These are phyloP conservation scores for Chimonanthus salicifolius DNA, from an alignment of 164 flowering plant species.

Conservation along the genomic window DNA sequence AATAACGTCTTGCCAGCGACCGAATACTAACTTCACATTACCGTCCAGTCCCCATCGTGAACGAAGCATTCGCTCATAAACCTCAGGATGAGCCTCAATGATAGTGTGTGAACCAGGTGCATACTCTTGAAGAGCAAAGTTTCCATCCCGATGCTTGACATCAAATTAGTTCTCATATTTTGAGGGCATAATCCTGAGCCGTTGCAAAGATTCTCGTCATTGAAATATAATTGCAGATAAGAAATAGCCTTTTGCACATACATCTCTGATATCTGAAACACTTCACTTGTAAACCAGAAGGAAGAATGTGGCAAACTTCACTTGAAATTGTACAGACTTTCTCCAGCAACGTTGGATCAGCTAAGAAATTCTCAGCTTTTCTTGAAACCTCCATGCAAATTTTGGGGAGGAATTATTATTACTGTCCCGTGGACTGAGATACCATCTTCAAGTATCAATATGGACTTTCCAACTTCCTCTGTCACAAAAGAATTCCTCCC, in stretches of 20 bases:
- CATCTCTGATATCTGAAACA: constrained; percentile 11
- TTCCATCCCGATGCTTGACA: neutral
- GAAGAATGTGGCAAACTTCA: constrained; percentile 17
- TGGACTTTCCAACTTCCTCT: neutral
- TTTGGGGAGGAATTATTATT: constrained; percentile 4
- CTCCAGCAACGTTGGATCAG: constrained; percentile 14
- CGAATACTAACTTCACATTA: constrained; percentile 75
- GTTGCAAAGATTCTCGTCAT: constrained; percentile 16
- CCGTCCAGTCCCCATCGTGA: constrained; percentile 85
- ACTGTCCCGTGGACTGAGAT: neutral
- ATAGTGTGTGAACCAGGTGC: constrained; percentile 65
- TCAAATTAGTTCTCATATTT: neutral
- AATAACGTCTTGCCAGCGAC: constrained; percentile 98
- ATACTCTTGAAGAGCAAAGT: constrained; percentile 63
- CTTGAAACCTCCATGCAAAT: constrained; percentile 16
- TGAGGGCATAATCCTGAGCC: constrained; percentile 17
- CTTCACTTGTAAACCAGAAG: constrained; percentile 14
- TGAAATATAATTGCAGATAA: constrained; percentile 16
- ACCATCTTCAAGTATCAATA: neutral
- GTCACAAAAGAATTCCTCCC: constrained; percentile 5
- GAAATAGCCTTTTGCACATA: constrained; percentile 13
- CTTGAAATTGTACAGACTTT: constrained; percentile 5
- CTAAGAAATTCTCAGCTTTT: constrained; percentile 8
- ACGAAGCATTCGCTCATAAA: constrained; percentile 73
- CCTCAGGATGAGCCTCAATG: constrained; percentile 89